phyloP scores from a whole-genome alignment of 345 rosid species.

The Capsella bursapastoris region DNA sequence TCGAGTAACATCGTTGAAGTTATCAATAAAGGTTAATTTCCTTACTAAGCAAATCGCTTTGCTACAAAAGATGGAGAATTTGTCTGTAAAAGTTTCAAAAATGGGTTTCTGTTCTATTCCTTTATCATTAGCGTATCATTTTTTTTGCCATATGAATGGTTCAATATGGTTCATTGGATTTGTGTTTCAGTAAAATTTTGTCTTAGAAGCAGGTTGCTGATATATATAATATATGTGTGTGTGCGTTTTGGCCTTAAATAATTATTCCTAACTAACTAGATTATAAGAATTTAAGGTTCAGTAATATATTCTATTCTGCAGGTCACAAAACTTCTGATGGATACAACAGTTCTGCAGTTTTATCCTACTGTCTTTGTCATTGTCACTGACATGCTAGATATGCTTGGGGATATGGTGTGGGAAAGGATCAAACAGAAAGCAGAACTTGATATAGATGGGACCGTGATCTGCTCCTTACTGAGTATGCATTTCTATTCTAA shows the following conservation, averaged over 20 bases:
- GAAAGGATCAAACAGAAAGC: conserved; percentile 83
- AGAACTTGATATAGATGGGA: conserved; percentile 73
- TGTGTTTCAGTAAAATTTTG: too few relatives aligned
- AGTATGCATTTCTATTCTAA: conserved; percentile 48
- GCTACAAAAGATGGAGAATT: conserved; percentile 11
- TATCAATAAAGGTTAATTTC: conserved; percentile 70
- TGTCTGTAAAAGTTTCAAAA: conserved; percentile 1
- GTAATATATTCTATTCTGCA: conserved; percentile 45
- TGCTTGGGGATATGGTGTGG: conserved; percentile 96
- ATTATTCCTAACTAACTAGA: neutral
- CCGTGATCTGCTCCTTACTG: conserved; percentile 53
- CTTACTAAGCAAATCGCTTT: conserved; percentile 23
- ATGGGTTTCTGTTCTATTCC: neutral
- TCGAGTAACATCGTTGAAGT: conserved; percentile 80
- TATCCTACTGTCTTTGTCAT: conserved; percentile 91
- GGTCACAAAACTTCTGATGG: conserved; percentile 93
- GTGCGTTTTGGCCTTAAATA: neutral
- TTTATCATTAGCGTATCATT: conserved; percentile 1
- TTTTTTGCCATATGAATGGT: neutral
- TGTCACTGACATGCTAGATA: conserved; percentile 80
- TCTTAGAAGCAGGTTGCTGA: neutral
- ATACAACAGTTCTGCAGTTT: conserved; percentile 83
- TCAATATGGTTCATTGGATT: neutral
- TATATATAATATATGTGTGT: neutral
- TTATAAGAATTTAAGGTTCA: neutral